phyloP scores from a whole-genome alignment of 2,329 filamentous ascomycete species.

The Apiospora sp. region DNA sequence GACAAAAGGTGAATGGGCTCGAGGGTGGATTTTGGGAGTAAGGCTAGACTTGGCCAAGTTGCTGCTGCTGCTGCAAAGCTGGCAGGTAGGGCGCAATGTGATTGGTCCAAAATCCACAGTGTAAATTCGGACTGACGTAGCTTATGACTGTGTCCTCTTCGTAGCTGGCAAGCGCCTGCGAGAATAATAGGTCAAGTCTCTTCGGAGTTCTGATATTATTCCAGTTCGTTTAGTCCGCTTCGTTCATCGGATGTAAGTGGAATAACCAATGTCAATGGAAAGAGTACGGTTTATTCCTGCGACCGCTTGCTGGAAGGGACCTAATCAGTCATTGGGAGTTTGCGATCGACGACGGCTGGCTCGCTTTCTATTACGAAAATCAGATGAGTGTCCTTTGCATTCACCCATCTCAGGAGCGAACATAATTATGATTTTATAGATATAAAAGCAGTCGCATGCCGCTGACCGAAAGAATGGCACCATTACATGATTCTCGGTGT shows the following conservation, averaged over 20 bases:
- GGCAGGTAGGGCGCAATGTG: background rate
- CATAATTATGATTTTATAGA: background rate
- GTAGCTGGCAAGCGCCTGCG: background rate
- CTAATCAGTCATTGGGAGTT: background rate
- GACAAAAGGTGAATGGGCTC: conserved; percentile 14
- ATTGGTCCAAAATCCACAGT: background rate
- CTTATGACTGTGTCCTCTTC: background rate
- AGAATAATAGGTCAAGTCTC: no score
- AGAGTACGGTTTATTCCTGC: no score
- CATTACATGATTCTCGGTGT: background rate
- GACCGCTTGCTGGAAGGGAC: background rate
- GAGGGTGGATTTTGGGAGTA: conserved; percentile 9
- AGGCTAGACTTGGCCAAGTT: background rate
- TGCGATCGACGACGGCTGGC: background rate
- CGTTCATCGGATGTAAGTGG: no score
- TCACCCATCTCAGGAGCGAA: background rate
- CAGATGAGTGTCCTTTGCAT: background rate
- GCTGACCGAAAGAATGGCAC: background rate
- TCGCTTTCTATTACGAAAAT: background rate
- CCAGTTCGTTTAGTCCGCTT: no score
- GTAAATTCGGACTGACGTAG: background rate
- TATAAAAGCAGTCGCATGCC: background rate
- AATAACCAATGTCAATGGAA: no score
- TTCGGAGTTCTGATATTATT: no score
- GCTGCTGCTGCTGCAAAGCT: background rate